Evolutionary conservation across 352 stramenopile species (phyloP).

Genomic region (Pythium aphanidermatum): DNA sequence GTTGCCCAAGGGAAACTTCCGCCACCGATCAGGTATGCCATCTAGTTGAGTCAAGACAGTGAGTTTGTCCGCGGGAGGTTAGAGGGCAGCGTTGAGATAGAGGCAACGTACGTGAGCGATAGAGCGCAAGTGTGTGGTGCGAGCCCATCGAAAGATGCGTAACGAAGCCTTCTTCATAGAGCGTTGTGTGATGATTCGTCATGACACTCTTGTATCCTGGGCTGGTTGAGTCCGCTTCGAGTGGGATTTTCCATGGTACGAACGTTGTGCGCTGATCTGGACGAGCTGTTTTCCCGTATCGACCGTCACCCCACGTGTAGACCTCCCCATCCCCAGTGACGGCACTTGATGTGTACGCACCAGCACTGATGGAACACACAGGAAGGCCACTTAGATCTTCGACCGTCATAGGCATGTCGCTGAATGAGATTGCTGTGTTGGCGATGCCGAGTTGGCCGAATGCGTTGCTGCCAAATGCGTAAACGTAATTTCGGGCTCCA

Average conservation of each 20-base stretch:
- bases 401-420: constrained; percentile 54
- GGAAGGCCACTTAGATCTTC: constrained; percentile 35
- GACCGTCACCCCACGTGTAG: constrained; percentile 62
- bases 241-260: constrained; percentile 52
- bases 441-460: constrained; percentile 62
- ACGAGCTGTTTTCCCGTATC: constrained; percentile 38
- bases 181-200: constrained; percentile 13
- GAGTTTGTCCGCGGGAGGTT: background rate
- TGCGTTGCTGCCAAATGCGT: constrained; percentile 63
- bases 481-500: constrained; percentile 40
- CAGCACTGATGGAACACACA: constrained; percentile 37
- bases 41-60: constrained; percentile 10
- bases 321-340: constrained; percentile 55
- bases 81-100: background rate
- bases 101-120: constrained; percentile 29
- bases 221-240: background rate
- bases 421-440: constrained; percentile 15
- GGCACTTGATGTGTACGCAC: constrained; percentile 43
- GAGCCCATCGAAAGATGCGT: constrained; percentile 54
- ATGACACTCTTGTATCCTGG: background rate
- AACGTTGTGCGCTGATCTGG: constrained; percentile 40
- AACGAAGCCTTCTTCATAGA: constrained; percentile 23
- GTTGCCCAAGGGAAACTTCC: constrained; percentile 40
- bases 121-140: constrained; percentile 51
- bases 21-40: constrained; percentile 50